These are phyloP conservation scores for Closterium sp. DNA, from an alignment of 139 green algal species.

Conservation along the genomic window DNA sequence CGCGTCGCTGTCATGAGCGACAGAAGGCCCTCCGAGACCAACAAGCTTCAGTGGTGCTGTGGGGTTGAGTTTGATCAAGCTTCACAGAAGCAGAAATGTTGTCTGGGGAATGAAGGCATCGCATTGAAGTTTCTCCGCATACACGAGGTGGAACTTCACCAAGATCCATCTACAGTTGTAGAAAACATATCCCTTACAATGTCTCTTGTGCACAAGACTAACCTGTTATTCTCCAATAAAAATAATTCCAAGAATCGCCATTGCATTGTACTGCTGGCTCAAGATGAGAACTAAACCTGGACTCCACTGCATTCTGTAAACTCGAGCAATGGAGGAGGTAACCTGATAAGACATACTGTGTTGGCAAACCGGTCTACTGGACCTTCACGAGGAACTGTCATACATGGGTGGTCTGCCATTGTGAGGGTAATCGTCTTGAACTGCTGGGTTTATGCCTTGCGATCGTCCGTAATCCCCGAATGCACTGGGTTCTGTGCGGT, in stretches of 20 bases:
- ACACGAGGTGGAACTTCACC: no score
- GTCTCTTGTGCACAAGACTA: no score
- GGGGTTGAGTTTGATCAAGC: no score
- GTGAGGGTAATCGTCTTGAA: not conserved
- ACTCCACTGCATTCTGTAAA: not conserved
- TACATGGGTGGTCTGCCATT: not conserved
- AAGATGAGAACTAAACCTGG: not conserved
- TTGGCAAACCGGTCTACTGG: not conserved
- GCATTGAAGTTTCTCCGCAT: not conserved
- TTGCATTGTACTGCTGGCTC: not conserved
- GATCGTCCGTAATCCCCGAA: not conserved
- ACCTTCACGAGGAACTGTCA: not conserved
- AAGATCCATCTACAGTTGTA: no score
- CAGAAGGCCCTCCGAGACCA: no score
- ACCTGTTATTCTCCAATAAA: no score
- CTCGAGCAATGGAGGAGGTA: not conserved
- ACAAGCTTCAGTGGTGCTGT: no score
- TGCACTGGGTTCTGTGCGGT: constrained; percentile 5
- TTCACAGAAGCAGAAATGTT: no score
- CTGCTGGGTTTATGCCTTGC: not conserved
- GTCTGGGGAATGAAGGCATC: no score
- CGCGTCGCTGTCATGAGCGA: no score
- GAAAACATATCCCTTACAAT: no score
- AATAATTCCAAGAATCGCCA: not conserved
- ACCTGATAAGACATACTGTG: not conserved